A percentile compares a stretch with the other conserved stretches of the same genome.
These are phyloP conservation scores for Tetrastigma voinierianum DNA, from an alignment of 164 flowering plant species.

Conservation along the genomic window DNA sequence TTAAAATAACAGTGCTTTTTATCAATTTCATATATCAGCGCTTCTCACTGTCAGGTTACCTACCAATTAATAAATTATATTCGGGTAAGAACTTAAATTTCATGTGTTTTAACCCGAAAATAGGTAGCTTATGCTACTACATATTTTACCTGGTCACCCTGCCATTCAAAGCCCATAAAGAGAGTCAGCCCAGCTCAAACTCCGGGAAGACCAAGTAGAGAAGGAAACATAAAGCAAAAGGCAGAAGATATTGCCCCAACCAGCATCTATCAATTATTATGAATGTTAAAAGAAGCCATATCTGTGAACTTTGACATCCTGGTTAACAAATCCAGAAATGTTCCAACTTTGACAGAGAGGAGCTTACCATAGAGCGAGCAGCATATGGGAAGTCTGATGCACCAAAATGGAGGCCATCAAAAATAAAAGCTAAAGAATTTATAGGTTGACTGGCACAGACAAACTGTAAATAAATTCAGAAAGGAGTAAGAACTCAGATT, in stretches of 20 bases:
- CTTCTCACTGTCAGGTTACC: too few relatives aligned
- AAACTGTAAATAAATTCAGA: slow-evolving; percentile 50
- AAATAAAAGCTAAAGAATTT: slow-evolving; percentile 82
- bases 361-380: slow-evolving; percentile 72
- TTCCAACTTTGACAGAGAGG: neutral
- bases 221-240: slow-evolving; percentile 65
- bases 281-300: neutral
- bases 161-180: slow-evolving; percentile 79
- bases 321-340: neutral
- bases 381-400: slow-evolving; percentile 89
- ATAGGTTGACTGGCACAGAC: slow-evolving; percentile 90
- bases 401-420: slow-evolving; percentile 94
- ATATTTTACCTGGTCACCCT: slow-evolving; percentile 68
- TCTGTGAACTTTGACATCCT: neutral
- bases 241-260: slow-evolving; percentile 75
- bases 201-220: slow-evolving; percentile 67
- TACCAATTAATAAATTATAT: too few relatives aligned
- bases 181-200: slow-evolving; percentile 89
- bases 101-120: neutral
- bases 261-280: slow-evolving; percentile 47
- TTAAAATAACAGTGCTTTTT: too few relatives aligned
- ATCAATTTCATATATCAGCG: too few relatives aligned
- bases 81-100: neutral
- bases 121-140: neutral
- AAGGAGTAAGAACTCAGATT: neutral